These are phyloP conservation scores for Hypoxylon cercidicola DNA, from an alignment of 495 filamentous ascomycete species.

Conservation along the genomic window DNA sequence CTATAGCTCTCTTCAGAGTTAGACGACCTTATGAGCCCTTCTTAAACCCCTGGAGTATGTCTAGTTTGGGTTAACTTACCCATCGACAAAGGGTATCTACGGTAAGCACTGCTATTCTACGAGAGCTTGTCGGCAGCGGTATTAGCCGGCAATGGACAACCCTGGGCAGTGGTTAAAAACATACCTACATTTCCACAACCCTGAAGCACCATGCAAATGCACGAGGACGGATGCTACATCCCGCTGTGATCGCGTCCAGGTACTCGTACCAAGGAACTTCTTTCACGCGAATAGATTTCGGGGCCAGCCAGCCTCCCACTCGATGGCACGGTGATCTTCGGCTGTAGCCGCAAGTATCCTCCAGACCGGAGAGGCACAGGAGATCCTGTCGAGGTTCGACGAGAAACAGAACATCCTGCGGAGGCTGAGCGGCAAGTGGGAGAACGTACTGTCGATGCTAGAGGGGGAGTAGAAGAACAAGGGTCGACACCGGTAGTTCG, in stretches of 20 bases:
- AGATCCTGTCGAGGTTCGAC: slow-evolving; percentile 2
- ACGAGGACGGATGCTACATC: background rate
- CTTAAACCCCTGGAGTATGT: slow-evolving; percentile 29
- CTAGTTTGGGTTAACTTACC: slow-evolving; percentile 25
- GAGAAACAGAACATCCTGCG: background rate
- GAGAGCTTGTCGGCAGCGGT: slow-evolving; percentile 26
- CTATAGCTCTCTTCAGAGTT: slow-evolving; percentile 50
- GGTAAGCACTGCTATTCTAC: slow-evolving; percentile 21
- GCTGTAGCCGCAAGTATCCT: slow-evolving; percentile 22
- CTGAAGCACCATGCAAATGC: slow-evolving; percentile 34
- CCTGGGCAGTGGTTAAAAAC: slow-evolving; percentile 17
- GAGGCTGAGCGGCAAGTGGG: no score
- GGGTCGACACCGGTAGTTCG: background rate
- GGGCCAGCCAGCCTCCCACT: background rate
- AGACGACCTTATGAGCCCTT: slow-evolving; percentile 46
- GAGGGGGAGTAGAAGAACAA: no score
- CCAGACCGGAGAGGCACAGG: slow-evolving; percentile 18
- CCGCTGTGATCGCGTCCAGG: slow-evolving; percentile 26
- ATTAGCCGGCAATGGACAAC: slow-evolving; percentile 10
- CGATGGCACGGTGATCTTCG: slow-evolving; percentile 29
- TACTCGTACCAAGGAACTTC: slow-evolving; percentile 15
- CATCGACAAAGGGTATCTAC: slow-evolving; percentile 40
- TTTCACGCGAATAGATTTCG: background rate
- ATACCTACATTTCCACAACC: slow-evolving; percentile 36
- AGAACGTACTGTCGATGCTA: no score